Evolutionary conservation across 2,329 filamentous ascomycete species (phyloP).

Genomic region (Cordyceps militaris): DNA sequence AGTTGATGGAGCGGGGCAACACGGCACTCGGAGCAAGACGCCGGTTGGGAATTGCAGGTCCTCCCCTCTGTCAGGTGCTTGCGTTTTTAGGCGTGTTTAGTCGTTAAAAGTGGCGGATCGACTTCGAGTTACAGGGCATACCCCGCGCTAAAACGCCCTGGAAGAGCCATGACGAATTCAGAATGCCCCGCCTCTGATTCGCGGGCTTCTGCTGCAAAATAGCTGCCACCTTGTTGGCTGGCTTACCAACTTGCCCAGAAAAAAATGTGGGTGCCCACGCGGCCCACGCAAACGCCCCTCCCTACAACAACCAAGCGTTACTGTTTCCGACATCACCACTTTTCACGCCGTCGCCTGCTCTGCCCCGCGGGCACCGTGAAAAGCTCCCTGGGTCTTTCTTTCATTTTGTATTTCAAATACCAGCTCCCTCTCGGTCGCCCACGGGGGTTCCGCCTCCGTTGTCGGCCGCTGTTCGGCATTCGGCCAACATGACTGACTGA

Average conservation of each 20-base stretch:
- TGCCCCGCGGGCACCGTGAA: slow-evolving; percentile 8
- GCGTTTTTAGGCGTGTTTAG: background rate
- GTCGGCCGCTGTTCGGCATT: background rate
- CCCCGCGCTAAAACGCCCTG: background rate
- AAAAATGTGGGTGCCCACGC: background rate
- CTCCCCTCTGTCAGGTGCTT: background rate
- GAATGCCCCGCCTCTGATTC: background rate
- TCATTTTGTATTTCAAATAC: background rate
- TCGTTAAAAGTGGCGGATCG: background rate
- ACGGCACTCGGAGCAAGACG: slow-evolving; percentile 6
- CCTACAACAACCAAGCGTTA: background rate
- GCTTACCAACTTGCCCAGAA: background rate
- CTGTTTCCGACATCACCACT: background rate
- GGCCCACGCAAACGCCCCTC: background rate
- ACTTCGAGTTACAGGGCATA: background rate
- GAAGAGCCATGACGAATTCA: slow-evolving; percentile 4
- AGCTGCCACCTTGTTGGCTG: slow-evolving; percentile 8
- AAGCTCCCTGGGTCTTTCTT: background rate
- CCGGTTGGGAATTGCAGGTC: background rate
- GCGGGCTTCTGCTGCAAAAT: background rate
- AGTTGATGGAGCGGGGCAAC: background rate
- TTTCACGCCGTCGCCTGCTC: background rate
- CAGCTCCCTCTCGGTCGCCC: background rate
- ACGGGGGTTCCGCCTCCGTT: background rate
- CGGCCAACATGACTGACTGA: too few species aligned